Evolutionary conservation across 1,284 basidiomycete genomes (phyloP).

Genomic region (Puccinia hordei): DNA sequence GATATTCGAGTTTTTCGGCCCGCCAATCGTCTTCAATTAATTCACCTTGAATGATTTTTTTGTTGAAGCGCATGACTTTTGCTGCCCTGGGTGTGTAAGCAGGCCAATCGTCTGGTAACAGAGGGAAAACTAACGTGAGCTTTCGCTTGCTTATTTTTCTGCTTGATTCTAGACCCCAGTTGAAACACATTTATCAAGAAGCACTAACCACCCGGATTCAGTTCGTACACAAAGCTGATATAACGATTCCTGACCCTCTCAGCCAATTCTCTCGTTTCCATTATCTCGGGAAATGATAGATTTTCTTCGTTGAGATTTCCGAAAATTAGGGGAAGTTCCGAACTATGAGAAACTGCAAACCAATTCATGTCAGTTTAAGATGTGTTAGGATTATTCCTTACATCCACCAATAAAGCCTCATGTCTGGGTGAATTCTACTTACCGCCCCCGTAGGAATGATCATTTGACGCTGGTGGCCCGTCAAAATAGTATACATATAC

Average conservation of each 20-base stretch:
- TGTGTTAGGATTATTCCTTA: background rate
- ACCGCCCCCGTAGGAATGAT: conserved; percentile 26
- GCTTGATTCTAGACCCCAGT: background rate
- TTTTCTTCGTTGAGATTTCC: conserved; percentile 16
- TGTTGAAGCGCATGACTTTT: conserved; percentile 41
- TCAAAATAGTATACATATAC: conserved; percentile 47
- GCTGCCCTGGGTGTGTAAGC: background rate
- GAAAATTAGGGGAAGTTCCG: conserved; percentile 39
- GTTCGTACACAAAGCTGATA: conserved; percentile 47
- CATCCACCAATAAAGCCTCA: background rate
- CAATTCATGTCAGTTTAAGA: background rate
- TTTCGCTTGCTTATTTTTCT: background rate
- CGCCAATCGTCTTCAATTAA: conserved; percentile 47
- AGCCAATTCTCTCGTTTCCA: conserved; percentile 18
- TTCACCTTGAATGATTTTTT: conserved; percentile 27
- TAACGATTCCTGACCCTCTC: conserved; percentile 31
- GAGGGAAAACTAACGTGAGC: background rate
- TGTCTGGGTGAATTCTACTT: background rate
- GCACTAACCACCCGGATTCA: conserved; percentile 40
- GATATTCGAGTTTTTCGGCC: conserved; percentile 20
- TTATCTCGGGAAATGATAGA: conserved; percentile 2
- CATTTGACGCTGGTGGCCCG: conserved; percentile 31
- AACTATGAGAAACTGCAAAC: conserved; percentile 37
- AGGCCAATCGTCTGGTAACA: conserved; percentile 42
- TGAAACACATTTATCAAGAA: background rate